Evolutionary conservation across 2,329 filamentous ascomycete species (phyloP).

Genomic region (Paecilomyces fulvus): DNA sequence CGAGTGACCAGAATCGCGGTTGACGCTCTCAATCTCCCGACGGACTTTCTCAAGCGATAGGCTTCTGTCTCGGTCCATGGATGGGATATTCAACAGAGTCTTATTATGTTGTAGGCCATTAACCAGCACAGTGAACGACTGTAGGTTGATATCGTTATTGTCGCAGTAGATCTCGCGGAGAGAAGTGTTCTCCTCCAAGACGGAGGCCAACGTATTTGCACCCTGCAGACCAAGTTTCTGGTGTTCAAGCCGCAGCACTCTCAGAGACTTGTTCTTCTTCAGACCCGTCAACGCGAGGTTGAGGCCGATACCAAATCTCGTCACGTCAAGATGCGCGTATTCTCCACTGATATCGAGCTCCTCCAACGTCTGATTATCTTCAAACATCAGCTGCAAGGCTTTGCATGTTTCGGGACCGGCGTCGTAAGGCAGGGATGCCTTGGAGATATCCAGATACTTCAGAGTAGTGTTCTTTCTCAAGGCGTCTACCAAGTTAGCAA

Average conservation of each 20-base stretch:
- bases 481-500: constrained; percentile 55
- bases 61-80: constrained; percentile 54
- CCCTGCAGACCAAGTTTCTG: constrained; percentile 63
- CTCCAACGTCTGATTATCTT: constrained; percentile 57
- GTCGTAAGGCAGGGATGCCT: constrained; percentile 61
- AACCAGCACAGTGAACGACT: constrained; percentile 60
- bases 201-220: constrained; percentile 60
- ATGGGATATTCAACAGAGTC: constrained; percentile 53
- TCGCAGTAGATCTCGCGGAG: constrained; percentile 61
- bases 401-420: constrained; percentile 59
- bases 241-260: constrained; percentile 55
- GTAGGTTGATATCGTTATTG: constrained; percentile 63
- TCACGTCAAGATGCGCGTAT: constrained; percentile 61
- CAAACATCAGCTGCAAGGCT: constrained; percentile 55
- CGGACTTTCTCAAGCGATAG: constrained; percentile 53
- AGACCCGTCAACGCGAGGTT: constrained; percentile 58
- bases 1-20: constrained; percentile 28
- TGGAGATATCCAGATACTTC: constrained; percentile 59
- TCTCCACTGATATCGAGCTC: constrained; percentile 64
- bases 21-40: constrained; percentile 46
- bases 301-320: constrained; percentile 59
- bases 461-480: constrained; percentile 56
- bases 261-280: constrained; percentile 54
- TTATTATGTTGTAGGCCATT: constrained; percentile 60
- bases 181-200: constrained; percentile 55